Conservation (phyloP, 2,329 filamentous ascomycete species). For the Pyrenochaeta sp. region DNA sequence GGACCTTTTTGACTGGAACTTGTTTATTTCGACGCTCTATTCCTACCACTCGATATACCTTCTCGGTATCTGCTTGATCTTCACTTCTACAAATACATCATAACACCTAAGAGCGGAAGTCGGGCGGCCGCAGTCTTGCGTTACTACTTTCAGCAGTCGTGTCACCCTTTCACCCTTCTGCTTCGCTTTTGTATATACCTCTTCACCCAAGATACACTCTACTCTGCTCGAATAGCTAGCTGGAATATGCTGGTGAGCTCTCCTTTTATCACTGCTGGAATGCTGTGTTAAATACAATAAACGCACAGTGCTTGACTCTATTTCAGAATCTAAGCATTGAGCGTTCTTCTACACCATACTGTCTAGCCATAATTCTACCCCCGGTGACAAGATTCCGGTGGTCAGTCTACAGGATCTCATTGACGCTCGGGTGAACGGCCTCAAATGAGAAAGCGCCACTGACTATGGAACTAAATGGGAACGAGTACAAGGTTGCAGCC, state of each 20-base stretch:
- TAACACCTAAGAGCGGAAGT: background rate
- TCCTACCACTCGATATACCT: background rate
- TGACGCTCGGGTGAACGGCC: no score
- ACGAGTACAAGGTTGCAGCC: no score
- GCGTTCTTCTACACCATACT: background rate
- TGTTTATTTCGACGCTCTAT: conserved; percentile 5
- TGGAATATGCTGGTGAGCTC: background rate
- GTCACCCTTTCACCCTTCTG: background rate
- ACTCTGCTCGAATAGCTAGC: background rate
- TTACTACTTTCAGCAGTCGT: background rate
- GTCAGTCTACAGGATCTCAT: no score
- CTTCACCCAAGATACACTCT: background rate
- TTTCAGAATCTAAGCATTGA: background rate
- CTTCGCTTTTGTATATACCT: background rate
- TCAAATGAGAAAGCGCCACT: no score
- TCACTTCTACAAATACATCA: background rate
- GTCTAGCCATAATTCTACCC: background rate
- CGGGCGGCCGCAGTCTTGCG: background rate
- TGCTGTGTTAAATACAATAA: background rate
- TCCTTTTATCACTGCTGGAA: background rate
- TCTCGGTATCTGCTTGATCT: background rate
- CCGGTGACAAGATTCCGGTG: no score
- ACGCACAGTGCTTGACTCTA: background rate
- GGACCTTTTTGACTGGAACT: conserved; percentile 8
- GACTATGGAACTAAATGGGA: no score